Evolutionary conservation across 768 basidiomycete genomes (phyloP).

Genomic region (Leucosporidium scottii): DNA sequence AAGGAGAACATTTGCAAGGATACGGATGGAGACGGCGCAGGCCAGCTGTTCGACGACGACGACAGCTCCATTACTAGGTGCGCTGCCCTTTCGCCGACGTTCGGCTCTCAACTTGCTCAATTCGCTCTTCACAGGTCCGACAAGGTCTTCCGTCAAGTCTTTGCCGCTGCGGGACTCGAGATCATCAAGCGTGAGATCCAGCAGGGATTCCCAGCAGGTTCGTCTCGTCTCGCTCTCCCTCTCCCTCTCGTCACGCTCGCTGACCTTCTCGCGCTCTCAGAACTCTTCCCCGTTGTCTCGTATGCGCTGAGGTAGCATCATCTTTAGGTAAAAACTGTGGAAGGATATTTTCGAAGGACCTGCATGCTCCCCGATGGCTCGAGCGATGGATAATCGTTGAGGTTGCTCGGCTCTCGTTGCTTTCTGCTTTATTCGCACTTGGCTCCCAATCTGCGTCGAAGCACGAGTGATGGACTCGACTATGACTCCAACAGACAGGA

Average conservation of each 20-base stretch:
- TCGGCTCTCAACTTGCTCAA: not conserved
- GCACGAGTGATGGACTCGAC: too few relatives aligned
- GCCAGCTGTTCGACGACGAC: constrained; percentile 64
- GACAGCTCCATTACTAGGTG: constrained; percentile 89
- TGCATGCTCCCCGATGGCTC: too few relatives aligned
- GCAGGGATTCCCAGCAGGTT: constrained; percentile 62
- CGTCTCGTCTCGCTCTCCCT: not conserved
- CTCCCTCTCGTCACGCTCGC: not conserved
- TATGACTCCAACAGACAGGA: too few relatives aligned
- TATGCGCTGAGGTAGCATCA: constrained; percentile 9
- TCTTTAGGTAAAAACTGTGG: too few relatives aligned
- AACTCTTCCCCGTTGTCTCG: constrained; percentile 31
- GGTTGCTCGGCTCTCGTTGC: too few relatives aligned
- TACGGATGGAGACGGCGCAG: constrained; percentile 48
- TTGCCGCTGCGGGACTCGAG: constrained; percentile 63
- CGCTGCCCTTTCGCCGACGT: constrained; percentile 12
- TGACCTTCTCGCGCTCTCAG: not conserved
- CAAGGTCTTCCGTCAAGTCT: constrained; percentile 66
- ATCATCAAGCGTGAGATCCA: constrained; percentile 71
- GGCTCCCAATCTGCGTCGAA: too few relatives aligned
- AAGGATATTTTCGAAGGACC: too few relatives aligned
- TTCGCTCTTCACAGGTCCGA: constrained; percentile 57
- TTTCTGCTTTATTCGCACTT: too few relatives aligned
- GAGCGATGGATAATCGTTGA: too few relatives aligned
- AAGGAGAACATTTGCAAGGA: constrained; percentile 76